These are phyloP conservation scores for Lactifluus subvellereus DNA, from an alignment of 768 basidiomycete species.

Conservation along the genomic window DNA sequence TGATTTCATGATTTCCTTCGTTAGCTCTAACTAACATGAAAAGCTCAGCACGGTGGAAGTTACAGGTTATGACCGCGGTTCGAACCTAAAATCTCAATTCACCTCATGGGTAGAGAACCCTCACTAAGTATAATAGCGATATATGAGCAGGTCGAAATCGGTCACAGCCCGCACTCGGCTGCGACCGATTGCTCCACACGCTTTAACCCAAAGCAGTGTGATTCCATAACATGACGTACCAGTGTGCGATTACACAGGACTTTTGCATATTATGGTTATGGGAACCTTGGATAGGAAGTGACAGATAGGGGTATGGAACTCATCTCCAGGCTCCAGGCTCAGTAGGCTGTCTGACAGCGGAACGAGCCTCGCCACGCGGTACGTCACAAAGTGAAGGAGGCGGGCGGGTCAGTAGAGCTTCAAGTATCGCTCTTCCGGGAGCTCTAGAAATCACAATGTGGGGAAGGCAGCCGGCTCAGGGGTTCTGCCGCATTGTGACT, in stretches of 20 bases:
- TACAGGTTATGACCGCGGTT: not conserved
- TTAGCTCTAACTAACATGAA: not conserved
- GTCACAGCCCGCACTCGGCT: not conserved
- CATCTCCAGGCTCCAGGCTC: not conserved
- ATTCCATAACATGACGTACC: not conserved
- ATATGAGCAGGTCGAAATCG: not conserved
- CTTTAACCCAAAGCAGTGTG: not conserved
- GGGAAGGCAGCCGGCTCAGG: slow-evolving; percentile 27
- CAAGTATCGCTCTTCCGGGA: slow-evolving; percentile 37
- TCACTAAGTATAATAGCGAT: not conserved
- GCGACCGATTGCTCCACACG: not conserved
- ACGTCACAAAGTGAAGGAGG: slow-evolving; percentile 21
- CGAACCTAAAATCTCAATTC: not conserved
- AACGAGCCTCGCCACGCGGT: slow-evolving; percentile 53
- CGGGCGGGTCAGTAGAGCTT: slow-evolving; percentile 53
- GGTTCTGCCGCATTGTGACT: slow-evolving; percentile 37
- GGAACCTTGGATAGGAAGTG: not conserved
- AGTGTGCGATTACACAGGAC: not conserved
- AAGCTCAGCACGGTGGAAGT: not conserved
- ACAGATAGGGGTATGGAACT: not conserved
- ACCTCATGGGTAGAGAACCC: not conserved
- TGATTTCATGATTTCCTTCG: not conserved
- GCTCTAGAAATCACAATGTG: slow-evolving; percentile 18
- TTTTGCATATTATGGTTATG: not conserved
- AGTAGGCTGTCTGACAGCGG: slow-evolving; percentile 50